phyloP scores from a whole-genome alignment of 768 basidiomycete species.

The Polyporus arcularius region DNA sequence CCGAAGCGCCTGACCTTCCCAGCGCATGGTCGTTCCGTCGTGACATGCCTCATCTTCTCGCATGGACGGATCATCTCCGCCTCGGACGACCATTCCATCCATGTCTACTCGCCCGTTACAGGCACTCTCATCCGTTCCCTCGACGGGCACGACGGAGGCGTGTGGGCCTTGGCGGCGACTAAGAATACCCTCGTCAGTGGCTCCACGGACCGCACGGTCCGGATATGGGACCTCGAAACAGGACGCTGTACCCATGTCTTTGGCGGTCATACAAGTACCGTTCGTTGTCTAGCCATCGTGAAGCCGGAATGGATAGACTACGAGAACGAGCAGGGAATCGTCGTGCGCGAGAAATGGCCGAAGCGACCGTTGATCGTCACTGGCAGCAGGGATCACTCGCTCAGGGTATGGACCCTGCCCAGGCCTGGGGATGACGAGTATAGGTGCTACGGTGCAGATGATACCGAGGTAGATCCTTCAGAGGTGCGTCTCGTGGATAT shows the following conservation, averaged over 20 bases:
- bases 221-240: conserved; percentile 84
- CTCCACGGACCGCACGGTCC: conserved; percentile 90
- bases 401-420: conserved; percentile 70
- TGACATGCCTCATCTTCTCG: conserved; percentile 95
- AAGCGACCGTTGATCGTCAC: conserved; percentile 74
- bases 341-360: conserved; percentile 72
- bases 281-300: conserved; percentile 93
- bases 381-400: conserved; percentile 66
- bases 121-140: conserved; percentile 75
- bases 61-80: conserved; percentile 94
- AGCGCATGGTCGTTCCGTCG: conserved; percentile 87
- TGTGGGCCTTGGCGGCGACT: conserved; percentile 93
- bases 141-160: conserved; percentile 92
- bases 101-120: conserved; percentile 87
- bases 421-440: conserved; percentile 76
- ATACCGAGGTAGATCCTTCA: conserved; percentile 60
- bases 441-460: conserved; percentile 62
- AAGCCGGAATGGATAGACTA: conserved; percentile 87
- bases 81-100: conserved; percentile 96
- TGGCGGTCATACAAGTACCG: conserved; percentile 94
- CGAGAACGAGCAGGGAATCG: conserved; percentile 59
- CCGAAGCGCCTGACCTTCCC: conserved; percentile 82
- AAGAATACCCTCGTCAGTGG: conserved; percentile 90
- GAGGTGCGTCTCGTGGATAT: conserved; percentile 32
- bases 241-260: conserved; percentile 91